A percentile compares a stretch with the other conserved stretches of the same genome.
Conservation (phyloP, 2,329 filamentous ascomycete species). For the Tolypocladium paradoxum region DNA sequence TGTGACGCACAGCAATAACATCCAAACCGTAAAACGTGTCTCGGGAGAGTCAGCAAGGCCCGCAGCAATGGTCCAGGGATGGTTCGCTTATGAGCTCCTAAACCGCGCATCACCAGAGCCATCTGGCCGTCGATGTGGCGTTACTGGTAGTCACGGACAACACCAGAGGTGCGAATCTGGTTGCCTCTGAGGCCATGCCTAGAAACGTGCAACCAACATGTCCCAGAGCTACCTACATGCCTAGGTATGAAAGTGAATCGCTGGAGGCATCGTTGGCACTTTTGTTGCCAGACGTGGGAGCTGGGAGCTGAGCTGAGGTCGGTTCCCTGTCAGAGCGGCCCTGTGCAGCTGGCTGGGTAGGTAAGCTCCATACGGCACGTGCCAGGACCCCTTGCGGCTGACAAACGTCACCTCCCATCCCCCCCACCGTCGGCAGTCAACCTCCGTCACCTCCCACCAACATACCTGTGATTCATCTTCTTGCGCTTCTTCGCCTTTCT, state of each 20-base stretch:
- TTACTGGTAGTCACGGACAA: neutral
- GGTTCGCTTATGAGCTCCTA: neutral
- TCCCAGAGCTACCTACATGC: neutral
- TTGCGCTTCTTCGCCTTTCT: neutral
- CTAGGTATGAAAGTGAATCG: neutral
- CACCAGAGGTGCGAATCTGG: neutral
- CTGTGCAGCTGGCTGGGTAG: too few species aligned
- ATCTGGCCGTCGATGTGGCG: neutral
- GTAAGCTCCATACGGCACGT: too few species aligned
- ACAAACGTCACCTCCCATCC: conserved; percentile 4
- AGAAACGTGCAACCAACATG: neutral
- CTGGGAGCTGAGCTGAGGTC: neutral
- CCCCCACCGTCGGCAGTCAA: neutral
- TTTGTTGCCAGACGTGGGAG: neutral
- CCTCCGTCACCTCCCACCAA: neutral
- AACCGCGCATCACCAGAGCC: neutral
- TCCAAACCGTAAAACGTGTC: neutral
- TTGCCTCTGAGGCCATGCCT: neutral
- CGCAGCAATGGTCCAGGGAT: neutral
- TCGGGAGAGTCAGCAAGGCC: neutral
- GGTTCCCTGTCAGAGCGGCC: too few species aligned
- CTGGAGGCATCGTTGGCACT: neutral
- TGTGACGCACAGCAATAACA: neutral
- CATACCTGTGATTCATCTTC: neutral
- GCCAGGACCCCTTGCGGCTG: too few species aligned